Conservation (phyloP, 2,329 filamentous ascomycete genomes). For the Dactylellina haptotyla region DNA sequence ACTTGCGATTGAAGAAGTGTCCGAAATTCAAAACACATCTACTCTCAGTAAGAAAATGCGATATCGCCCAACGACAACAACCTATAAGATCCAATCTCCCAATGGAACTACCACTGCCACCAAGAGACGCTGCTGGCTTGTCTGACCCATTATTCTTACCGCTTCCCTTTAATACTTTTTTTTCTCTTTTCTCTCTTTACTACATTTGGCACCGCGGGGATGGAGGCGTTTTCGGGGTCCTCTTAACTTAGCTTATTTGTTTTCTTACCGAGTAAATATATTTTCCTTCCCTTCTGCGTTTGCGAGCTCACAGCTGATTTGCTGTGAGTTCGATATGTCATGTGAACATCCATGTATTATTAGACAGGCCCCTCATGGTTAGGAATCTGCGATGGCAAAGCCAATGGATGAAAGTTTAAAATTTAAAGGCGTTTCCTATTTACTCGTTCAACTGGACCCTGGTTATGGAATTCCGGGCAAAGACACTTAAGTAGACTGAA, state of each 20-base stretch:
- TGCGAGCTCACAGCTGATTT: background rate
- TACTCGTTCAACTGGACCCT: no score
- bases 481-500: no score
- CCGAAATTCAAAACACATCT: no score
- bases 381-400: conserved; percentile 1
- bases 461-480: no score
- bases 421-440: no score
- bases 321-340: background rate
- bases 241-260: background rate
- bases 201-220: background rate
- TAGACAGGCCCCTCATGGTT: background rate
- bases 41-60: no score
- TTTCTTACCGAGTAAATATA: background rate
- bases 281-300: background rate
- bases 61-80: no score
- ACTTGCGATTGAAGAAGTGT: no score
- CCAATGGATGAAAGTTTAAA: conserved; percentile 8
- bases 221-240: background rate
- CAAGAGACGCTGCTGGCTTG: background rate
- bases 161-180: background rate
- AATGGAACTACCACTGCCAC: no score
- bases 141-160: background rate
- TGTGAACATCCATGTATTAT: background rate
- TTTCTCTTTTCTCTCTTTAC: background rate
- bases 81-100: no score